Percentiles rank a stretch among this genome's conserved stretches.
Evolutionary conservation across 2,329 filamentous ascomycete genomes (phyloP).

Genomic region (Neonectria magnoliae): DNA sequence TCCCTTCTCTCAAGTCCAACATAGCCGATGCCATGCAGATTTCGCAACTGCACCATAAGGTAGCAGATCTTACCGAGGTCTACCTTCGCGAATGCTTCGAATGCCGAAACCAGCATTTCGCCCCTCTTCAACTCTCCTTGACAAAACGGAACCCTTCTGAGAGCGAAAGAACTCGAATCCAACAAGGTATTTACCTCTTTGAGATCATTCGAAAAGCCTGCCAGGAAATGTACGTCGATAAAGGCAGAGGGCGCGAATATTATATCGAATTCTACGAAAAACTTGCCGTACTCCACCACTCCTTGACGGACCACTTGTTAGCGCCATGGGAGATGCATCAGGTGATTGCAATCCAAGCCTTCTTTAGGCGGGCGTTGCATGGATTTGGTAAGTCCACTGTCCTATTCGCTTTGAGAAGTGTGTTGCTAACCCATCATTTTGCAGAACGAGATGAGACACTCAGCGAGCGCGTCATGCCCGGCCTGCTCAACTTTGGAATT

Average conservation of each 20-base stretch:
- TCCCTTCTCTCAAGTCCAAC: slow-evolving; percentile 17
- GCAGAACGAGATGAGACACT: not conserved
- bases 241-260: not conserved
- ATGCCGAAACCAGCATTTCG: slow-evolving; percentile 2
- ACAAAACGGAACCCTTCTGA: not conserved
- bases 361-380: slow-evolving; percentile 18
- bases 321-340: slow-evolving; percentile 30
- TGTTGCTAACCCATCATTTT: not conserved
- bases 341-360: slow-evolving; percentile 17
- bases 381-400: slow-evolving; percentile 4
- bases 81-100: slow-evolving; percentile 7
- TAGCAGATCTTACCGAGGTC: slow-evolving; percentile 4
- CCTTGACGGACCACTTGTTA: slow-evolving; percentile 2
- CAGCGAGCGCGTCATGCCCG: slow-evolving; percentile 20
- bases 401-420: too few relatives aligned
- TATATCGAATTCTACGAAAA: not conserved
- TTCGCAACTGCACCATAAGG: not conserved
- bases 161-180: slow-evolving; percentile 8
- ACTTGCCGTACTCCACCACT: slow-evolving; percentile 2
- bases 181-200: slow-evolving; percentile 23
- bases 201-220: slow-evolving; percentile 11
- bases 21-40: not conserved
- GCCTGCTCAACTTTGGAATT: slow-evolving; percentile 16
- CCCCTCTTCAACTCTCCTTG: slow-evolving; percentile 3
- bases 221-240: not conserved